Conservation (phyloP, 331 rosid species). For the Pyrus hybrid region DNA sequence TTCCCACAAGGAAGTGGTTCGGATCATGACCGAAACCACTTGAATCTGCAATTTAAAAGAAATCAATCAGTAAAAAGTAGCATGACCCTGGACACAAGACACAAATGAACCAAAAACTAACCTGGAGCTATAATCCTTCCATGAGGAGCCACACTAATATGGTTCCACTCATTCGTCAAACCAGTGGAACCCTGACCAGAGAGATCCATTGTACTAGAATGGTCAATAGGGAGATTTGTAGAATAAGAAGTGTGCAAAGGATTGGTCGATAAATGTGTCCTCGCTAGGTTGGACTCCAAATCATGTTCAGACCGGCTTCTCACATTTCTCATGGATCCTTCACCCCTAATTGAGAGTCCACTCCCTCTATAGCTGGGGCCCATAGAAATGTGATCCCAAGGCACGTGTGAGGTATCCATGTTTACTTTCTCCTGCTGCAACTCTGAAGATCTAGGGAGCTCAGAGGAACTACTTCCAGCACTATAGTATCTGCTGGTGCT, state of each 20-base stretch:
- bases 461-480: conserved; percentile 64
- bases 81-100: neutral
- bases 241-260: conserved; percentile 40
- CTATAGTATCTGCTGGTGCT: conserved; percentile 57
- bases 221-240: conserved; percentile 39
- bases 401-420: conserved; percentile 54
- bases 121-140: conserved; percentile 52
- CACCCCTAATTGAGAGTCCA: conserved; percentile 61
- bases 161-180: conserved; percentile 62
- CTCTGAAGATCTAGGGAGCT: conserved; percentile 51
- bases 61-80: conserved; percentile 5
- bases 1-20: conserved; percentile 48
- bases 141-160: conserved; percentile 43
- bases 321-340: conserved; percentile 69
- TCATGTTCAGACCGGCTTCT: conserved; percentile 70
- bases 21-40: conserved; percentile 49
- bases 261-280: conserved; percentile 50
- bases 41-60: conserved; percentile 37
- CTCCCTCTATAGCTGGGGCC: conserved; percentile 50
- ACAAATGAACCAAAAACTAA: conserved; percentile 5
- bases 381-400: conserved; percentile 60
- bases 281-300: conserved; percentile 54
- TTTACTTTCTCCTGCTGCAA: conserved; percentile 49
- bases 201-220: conserved; percentile 39
- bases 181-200: conserved; percentile 44